phyloP scores from a whole-genome alignment of 2,329 filamentous ascomycete genomes.

The Mycocentrospora acerina region DNA sequence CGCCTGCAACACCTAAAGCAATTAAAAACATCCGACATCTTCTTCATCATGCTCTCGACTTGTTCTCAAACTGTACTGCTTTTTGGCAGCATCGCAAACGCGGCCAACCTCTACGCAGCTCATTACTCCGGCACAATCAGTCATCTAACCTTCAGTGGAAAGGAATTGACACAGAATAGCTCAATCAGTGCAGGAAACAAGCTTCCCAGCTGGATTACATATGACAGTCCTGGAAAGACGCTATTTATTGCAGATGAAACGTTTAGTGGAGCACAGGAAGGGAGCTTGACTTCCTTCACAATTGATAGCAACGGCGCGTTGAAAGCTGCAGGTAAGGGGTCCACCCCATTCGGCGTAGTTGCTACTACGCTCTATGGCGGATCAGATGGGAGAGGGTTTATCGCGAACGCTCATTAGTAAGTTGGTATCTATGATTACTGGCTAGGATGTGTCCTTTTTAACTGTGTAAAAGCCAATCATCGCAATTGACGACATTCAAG shows the following conservation, averaged over 20 bases:
- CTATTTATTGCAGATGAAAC: slow-evolving; percentile 33
- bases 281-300: slow-evolving; percentile 26
- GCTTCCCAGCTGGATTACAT: slow-evolving; percentile 36
- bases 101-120: slow-evolving; percentile 30
- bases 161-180: slow-evolving; percentile 22
- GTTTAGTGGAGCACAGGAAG: slow-evolving; percentile 16
- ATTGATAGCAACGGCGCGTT: slow-evolving; percentile 29
- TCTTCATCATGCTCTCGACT: slow-evolving; percentile 20
- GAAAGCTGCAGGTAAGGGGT: slow-evolving; percentile 21
- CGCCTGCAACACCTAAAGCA: neutral
- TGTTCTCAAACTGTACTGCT: slow-evolving; percentile 21
- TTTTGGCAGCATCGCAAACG: slow-evolving; percentile 22
- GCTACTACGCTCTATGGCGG: slow-evolving; percentile 33
- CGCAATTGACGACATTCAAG: slow-evolving; percentile 38
- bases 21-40: neutral
- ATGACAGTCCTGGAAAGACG: slow-evolving; percentile 25
- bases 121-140: slow-evolving; percentile 36
- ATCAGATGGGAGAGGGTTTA: slow-evolving; percentile 30
- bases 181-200: slow-evolving; percentile 23
- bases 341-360: slow-evolving; percentile 26
- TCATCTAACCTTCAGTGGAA: slow-evolving; percentile 25
- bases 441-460: neutral
- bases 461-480: slow-evolving; percentile 23
- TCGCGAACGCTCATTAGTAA: slow-evolving; percentile 35
- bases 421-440: slow-evolving; percentile 1